Evolutionary conservation across 2,329 filamentous ascomycete species (phyloP), one percentile per base, ranked within the genome.

Genomic region (Claviceps citrina): DNA sequence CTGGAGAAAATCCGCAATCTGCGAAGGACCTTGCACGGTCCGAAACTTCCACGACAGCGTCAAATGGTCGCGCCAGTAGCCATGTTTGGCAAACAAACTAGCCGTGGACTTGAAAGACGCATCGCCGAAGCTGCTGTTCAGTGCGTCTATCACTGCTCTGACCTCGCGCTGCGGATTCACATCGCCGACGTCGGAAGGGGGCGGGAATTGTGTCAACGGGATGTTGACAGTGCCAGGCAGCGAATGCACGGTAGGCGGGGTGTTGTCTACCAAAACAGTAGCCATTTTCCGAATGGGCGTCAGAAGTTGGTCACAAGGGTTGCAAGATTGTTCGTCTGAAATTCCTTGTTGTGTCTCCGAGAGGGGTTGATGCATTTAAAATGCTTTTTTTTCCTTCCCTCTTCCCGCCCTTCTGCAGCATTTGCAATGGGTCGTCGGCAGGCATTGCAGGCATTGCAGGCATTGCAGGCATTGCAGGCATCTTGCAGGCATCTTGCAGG

Each of bases 61-160:
- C 0, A 78, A 57, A 32, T 75, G 70, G 47, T 78, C 73, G 7
- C 73, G 65, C 73, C 72, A 77, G 54, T 65, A 74, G 41, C 68
- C 66, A 16, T 67, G 57, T 1, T 57, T 46, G 3, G 60, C 48
- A 34, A 74, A 67, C 4, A 72, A 54, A 1, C 47, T 40, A 0
- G 61, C 49, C 0, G 67, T 31, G 1, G 50, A 48, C 2, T 46
- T 28, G 31, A 59, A 50, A 38, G 70, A 57, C 3, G 57, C 50
- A 9, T 47, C 51, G 4, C 47, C 41, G 1, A 75, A 43, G 1
- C 54, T 51, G 7, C 54, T 43, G 47, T 71, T 72, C 47, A 73
- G 51, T 1, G 46, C 43, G 0, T 52, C 40, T 10, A 71, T 47
- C 5, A 67, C 43, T 1, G 54, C 49, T 0, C 55, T 40, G 5